Conservation (phyloP, 768 basidiomycete species). For the Pleurotus tuber-regium region DNA sequence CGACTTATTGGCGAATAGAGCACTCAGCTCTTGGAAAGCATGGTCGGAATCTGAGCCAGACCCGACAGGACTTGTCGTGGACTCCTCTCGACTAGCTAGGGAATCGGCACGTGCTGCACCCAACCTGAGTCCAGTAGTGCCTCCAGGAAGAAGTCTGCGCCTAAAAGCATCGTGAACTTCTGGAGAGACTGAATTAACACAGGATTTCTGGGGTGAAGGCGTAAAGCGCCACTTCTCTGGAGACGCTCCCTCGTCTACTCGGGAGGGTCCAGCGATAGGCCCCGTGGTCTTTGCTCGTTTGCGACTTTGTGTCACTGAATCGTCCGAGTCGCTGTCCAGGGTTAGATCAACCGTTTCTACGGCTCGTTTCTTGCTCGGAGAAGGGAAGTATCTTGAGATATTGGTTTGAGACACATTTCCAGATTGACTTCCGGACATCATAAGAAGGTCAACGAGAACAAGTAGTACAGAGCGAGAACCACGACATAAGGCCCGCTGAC, state of each 20-base stretch:
- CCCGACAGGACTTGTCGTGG: constrained; percentile 3
- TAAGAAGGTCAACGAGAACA: no score
- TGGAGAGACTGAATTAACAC: constrained; percentile 7
- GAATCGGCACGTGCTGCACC: background rate
- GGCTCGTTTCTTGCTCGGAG: constrained; percentile 14
- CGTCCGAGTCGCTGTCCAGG: background rate
- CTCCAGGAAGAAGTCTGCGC: constrained; percentile 17
- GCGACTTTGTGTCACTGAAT: background rate
- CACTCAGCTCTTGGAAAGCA: constrained; percentile 44
- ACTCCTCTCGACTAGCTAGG: background rate
- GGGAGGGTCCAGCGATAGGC: background rate
- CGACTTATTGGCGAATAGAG: constrained; percentile 40
- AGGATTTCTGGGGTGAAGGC: constrained; percentile 26
- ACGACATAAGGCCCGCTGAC: no score
- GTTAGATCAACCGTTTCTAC: constrained; percentile 1
- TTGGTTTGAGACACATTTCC: constrained; percentile 26
- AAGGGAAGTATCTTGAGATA: constrained; percentile 43
- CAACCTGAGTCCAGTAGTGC: no score
- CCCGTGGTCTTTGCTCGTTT: background rate
- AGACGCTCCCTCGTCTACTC: background rate
- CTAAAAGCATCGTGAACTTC: constrained; percentile 14
- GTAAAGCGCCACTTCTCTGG: constrained; percentile 47
- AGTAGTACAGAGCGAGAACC: background rate
- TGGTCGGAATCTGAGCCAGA: constrained; percentile 33
- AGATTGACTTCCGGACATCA: background rate